phyloP scores from a whole-genome alignment of 2,329 filamentous ascomycete genomes.

The Fusarium secorum region DNA sequence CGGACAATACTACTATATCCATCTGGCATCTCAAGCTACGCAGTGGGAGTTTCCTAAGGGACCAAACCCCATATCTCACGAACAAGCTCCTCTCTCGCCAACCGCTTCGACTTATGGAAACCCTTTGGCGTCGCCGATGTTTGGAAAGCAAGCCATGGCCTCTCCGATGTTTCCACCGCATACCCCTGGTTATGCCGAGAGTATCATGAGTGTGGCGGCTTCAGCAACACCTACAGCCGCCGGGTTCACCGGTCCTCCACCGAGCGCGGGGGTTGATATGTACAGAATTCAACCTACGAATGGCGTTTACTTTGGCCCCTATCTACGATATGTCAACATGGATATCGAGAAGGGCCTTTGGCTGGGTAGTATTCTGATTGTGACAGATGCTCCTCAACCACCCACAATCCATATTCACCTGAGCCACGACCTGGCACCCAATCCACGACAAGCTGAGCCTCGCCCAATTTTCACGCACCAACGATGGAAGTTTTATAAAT shows the following conservation, averaged over 20 bases:
- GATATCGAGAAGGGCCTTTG: conserved; percentile 89
- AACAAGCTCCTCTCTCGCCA: conserved; percentile 83
- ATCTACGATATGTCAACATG: conserved; percentile 96
- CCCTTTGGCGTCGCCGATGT: conserved; percentile 73
- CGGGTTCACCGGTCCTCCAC: conserved; percentile 90
- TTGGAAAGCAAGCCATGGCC: conserved; percentile 64
- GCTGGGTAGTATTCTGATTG: conserved; percentile 91
- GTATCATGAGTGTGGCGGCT: conserved; percentile 81
- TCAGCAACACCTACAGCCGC: conserved; percentile 76
- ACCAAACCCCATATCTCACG: conserved; percentile 85
- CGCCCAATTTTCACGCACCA: conserved; percentile 88
- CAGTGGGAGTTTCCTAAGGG: conserved; percentile 99
- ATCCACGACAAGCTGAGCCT: conserved; percentile 84
- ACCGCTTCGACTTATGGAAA: conserved; percentile 80
- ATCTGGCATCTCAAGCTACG: conserved; percentile 91
- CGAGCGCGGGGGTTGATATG: conserved; percentile 87
- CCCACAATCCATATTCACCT: conserved; percentile 96
- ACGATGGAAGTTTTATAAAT: conserved; percentile 94
- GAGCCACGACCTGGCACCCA: conserved; percentile 88
- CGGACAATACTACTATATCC: conserved; percentile 98
- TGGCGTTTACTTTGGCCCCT: conserved; percentile 97
- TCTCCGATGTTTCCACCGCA: conserved; percentile 86
- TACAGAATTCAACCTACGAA: conserved; percentile 95
- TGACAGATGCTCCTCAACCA: conserved; percentile 89
- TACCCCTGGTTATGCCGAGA: conserved; percentile 84